Evolutionary conservation across 352 stramenopile genomes (phyloP).

Genomic region (Phytophthora ohioensis): DNA sequence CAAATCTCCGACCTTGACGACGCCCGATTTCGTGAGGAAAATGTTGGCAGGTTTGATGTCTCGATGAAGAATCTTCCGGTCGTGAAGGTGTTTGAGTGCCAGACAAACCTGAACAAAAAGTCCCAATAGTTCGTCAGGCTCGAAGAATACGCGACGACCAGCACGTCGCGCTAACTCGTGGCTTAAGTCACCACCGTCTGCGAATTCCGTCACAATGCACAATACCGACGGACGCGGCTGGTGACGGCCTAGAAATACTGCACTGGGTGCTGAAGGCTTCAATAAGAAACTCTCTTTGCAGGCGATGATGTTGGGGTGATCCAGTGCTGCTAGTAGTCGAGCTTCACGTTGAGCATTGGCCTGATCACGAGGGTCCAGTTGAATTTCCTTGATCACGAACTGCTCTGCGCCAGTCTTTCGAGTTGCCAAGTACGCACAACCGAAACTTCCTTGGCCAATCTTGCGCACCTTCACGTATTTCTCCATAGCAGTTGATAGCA

Average conservation of each 20-base stretch:
- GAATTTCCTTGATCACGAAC: constrained; percentile 81
- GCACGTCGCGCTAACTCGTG: constrained; percentile 54
- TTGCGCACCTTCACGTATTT: constrained; percentile 82
- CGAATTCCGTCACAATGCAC: constrained; percentile 90
- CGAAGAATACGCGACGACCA: constrained; percentile 25
- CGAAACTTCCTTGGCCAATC: constrained; percentile 82
- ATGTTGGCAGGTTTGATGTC: constrained; percentile 91
- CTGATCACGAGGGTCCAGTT: constrained; percentile 74
- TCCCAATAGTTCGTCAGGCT: constrained; percentile 57
- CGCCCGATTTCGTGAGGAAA: constrained; percentile 72
- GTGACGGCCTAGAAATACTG: constrained; percentile 1
- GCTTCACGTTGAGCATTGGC: constrained; percentile 69
- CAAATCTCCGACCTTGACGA: constrained; percentile 85
- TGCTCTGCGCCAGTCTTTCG: constrained; percentile 47
- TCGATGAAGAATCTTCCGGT: constrained; percentile 88
- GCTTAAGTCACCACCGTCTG: constrained; percentile 78
- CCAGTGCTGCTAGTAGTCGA: constrained; percentile 68
- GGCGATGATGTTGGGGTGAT: constrained; percentile 87
- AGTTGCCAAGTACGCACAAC: constrained; percentile 67
- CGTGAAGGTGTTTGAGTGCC: constrained; percentile 83
- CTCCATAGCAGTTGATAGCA: constrained; percentile 51
- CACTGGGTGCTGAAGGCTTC: constrained; percentile 9
- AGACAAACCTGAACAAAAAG: constrained; percentile 78
- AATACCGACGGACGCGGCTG: constrained; percentile 44
- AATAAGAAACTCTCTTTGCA: constrained; percentile 84